These are phyloP conservation scores for Hyaloscypha hepaticicola DNA, from an alignment of 495 filamentous ascomycete genomes.

Conservation along the genomic window DNA sequence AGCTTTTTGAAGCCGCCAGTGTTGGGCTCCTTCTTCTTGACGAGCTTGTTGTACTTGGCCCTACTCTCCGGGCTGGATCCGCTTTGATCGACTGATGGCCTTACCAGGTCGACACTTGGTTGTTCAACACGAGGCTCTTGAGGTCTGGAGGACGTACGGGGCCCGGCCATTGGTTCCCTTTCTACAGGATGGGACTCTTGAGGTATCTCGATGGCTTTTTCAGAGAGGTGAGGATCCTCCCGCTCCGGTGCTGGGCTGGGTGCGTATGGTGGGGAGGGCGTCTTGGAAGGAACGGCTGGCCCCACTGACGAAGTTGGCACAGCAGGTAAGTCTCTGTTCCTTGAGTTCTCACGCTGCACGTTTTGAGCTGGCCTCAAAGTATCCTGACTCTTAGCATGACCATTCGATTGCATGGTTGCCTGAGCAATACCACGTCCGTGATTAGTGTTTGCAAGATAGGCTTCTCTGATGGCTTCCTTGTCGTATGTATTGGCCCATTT, in stretches of 20 bases:
- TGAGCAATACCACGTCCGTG: slow-evolving; percentile 60
- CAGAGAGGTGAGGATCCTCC: slow-evolving; percentile 14
- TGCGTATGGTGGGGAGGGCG: slow-evolving; percentile 22
- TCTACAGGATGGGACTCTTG: slow-evolving; percentile 26
- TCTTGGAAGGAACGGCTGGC: slow-evolving; percentile 24
- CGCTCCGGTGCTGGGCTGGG: slow-evolving; percentile 26
- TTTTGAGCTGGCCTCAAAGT: slow-evolving; percentile 27
- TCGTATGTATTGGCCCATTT: slow-evolving; percentile 94
- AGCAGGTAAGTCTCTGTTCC: slow-evolving; percentile 27
- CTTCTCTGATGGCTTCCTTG: slow-evolving; percentile 74
- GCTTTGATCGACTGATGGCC: slow-evolving; percentile 42
- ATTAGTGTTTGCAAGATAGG: slow-evolving; percentile 72
- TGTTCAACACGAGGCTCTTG: slow-evolving; percentile 7
- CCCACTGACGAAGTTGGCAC: slow-evolving; percentile 9
- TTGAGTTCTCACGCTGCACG: slow-evolving; percentile 9
- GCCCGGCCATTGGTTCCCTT: background rate
- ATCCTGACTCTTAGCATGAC: slow-evolving; percentile 29
- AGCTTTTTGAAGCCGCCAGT: slow-evolving; percentile 58
- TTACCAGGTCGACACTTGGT: slow-evolving; percentile 8
- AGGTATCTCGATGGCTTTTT: slow-evolving; percentile 28
- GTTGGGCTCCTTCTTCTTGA: slow-evolving; percentile 44
- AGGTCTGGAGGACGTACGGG: background rate
- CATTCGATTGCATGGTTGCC: slow-evolving; percentile 35
- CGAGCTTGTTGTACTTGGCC: slow-evolving; percentile 52
- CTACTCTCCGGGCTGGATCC: slow-evolving; percentile 45